These are phyloP conservation scores for Lichtheimia corymbifera DNA, from an alignment of 371 early-diverging fungal genomes.

Conservation along the genomic window DNA sequence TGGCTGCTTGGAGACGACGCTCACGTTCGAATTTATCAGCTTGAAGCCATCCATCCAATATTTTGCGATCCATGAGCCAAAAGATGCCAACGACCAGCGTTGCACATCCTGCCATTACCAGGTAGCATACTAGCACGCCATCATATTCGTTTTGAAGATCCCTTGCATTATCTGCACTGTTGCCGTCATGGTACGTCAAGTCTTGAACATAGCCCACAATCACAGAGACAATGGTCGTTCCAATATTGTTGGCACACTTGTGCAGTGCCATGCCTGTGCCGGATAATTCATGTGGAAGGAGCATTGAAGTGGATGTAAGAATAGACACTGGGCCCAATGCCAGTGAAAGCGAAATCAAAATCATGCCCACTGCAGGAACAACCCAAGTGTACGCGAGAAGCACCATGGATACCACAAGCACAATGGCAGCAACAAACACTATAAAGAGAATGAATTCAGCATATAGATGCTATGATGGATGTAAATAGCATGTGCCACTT, in stretches of 20 bases:
- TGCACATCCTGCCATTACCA: conserved; percentile 31
- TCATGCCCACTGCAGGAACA: conserved; percentile 47
- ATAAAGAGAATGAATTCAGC: neutral
- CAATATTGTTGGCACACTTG: conserved; percentile 50
- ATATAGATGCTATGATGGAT: neutral
- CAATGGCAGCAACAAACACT: conserved; percentile 35
- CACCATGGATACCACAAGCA: conserved; percentile 34
- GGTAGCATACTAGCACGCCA: conserved; percentile 44
- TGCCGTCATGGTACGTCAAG: conserved; percentile 42
- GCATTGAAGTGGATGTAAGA: conserved; percentile 37
- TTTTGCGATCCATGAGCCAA: conserved; percentile 33
- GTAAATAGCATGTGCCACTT: conserved; percentile 15
- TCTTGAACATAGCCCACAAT: conserved; percentile 56
- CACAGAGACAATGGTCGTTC: conserved; percentile 48
- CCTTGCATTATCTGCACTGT: conserved; percentile 28
- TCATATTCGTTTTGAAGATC: conserved; percentile 39
- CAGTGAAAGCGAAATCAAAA: conserved; percentile 45
- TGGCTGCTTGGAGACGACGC: conserved; percentile 23
- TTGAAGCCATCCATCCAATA: conserved; percentile 42
- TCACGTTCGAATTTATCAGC: conserved; percentile 34
- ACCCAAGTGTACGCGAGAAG: conserved; percentile 39
- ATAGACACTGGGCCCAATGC: conserved; percentile 48
- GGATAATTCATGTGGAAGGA: conserved; percentile 41
- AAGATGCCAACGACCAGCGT: conserved; percentile 25
- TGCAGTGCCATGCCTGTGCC: conserved; percentile 54